Conservation (phyloP, 176 grass and related monocot genomes). For the Tuctoria greenei region DNA sequence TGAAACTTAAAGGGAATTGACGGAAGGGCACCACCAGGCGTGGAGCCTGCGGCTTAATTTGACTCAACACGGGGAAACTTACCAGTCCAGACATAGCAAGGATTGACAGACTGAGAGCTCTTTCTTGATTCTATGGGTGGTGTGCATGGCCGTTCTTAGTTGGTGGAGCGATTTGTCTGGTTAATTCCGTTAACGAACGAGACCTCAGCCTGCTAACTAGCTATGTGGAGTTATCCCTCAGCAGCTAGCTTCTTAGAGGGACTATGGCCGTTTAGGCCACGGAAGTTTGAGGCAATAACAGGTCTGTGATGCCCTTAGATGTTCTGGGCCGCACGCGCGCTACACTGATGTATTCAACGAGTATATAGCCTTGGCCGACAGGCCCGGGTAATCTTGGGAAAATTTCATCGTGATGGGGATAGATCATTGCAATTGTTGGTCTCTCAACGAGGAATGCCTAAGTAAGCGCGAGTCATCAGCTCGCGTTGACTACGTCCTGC, state of each 20-base stretch:
- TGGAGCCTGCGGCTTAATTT: slow-evolving; percentile 39
- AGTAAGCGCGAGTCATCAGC: no score
- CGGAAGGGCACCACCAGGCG: slow-evolving; percentile 31
- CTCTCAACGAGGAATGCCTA: no score
- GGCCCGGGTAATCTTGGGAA: slow-evolving; percentile 70
- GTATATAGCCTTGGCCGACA: slow-evolving; percentile 73
- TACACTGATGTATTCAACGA: slow-evolving; percentile 84
- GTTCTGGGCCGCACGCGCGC: slow-evolving; percentile 61
- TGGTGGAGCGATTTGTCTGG: slow-evolving; percentile 55
- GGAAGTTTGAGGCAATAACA: slow-evolving; percentile 80
- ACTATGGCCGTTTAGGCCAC: slow-evolving; percentile 60
- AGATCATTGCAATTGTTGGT: no score
- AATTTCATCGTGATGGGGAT: not conserved
- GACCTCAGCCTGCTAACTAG: slow-evolving; percentile 65
- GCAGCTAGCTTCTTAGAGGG: slow-evolving; percentile 75
- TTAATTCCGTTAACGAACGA: slow-evolving; percentile 66
- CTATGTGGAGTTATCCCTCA: slow-evolving; percentile 50
- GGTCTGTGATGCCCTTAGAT: slow-evolving; percentile 80
- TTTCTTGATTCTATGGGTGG: slow-evolving; percentile 57
- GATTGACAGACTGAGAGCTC: slow-evolving; percentile 53
- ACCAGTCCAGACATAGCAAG: slow-evolving; percentile 57
- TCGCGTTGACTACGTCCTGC: no score
- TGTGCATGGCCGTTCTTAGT: no score
- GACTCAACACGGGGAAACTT: slow-evolving; percentile 53
- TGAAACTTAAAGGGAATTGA: slow-evolving; percentile 85